Evolutionary conservation across 2,329 filamentous ascomycete species (phyloP).

Genomic region (Apiospora saccharicola): DNA sequence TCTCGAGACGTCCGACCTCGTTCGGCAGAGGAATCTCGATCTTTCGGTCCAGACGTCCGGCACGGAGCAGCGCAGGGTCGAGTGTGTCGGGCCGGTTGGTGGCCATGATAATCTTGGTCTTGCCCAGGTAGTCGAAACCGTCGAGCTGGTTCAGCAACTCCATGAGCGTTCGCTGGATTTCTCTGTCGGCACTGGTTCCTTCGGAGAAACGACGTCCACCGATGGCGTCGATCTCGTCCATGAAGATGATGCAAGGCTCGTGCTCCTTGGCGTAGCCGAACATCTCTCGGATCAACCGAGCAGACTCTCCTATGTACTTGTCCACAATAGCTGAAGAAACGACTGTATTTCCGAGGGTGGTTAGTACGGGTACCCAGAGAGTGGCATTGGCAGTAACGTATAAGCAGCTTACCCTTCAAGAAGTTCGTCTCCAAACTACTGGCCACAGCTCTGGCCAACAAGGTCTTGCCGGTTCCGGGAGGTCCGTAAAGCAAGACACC

Average conservation of each 20-base stretch:
- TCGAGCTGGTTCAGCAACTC: constrained; percentile 98
- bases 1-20: constrained; percentile 93
- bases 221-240: constrained; percentile 99
- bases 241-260: constrained; percentile 99
- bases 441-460: constrained; percentile 92
- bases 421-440: constrained; percentile 98
- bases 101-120: constrained; percentile 99
- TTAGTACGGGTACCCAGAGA: neutral
- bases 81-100: constrained; percentile 97
- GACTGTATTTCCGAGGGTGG: constrained; percentile 61
- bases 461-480: constrained; percentile 94
- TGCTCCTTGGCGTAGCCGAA: constrained; percentile 99
- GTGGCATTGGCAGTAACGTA: neutral
- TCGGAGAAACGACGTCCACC: constrained; percentile 96
- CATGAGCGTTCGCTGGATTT: constrained; percentile 98
- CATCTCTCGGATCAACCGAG: constrained; percentile 97
- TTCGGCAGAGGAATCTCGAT: constrained; percentile 98
- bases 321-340: constrained; percentile 99
- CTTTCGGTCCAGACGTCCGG: constrained; percentile 93
- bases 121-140: constrained; percentile 98
- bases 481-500: constrained; percentile 96
- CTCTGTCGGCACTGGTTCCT: constrained; percentile 95
- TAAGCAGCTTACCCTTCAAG: constrained; percentile 84
- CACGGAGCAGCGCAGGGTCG: constrained; percentile 89
- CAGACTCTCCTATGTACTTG: constrained; percentile 99